Conservation (phyloP, 768 basidiomycete genomes). For the Suillus subalutaceus region DNA sequence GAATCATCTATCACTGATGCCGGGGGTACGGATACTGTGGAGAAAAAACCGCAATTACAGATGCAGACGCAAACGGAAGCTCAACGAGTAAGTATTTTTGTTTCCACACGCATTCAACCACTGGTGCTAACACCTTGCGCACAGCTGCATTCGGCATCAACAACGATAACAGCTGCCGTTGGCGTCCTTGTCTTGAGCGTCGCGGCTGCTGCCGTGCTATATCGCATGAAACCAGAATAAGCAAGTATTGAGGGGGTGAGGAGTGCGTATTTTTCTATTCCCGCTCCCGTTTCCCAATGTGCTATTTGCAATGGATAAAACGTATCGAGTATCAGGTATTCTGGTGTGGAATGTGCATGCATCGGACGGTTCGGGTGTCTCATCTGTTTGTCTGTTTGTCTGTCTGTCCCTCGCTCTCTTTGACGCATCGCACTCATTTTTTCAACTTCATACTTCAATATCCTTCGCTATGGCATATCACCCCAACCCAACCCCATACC, state of each 20-base stretch:
- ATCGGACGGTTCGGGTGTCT: constrained; percentile 7
- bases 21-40: constrained; percentile 3
- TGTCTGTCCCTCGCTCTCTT: constrained; percentile 2
- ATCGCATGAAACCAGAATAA: constrained; percentile 60
- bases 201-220: constrained; percentile 73
- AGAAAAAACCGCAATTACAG: background rate
- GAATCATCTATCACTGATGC: constrained; percentile 34
- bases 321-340: background rate
- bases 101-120: constrained; percentile 8
- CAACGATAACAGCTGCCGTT: constrained; percentile 50
- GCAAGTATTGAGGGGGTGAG: constrained; percentile 8
- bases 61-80: constrained; percentile 15
- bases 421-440: constrained; percentile 4
- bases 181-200: constrained; percentile 68
- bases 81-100: constrained; percentile 33
- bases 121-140: constrained; percentile 23
- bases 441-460: background rate
- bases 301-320: constrained; percentile 11
- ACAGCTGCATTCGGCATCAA: constrained; percentile 27
- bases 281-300: background rate
- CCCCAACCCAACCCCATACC: constrained; percentile 1
- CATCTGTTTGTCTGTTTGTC: background rate
- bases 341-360: constrained; percentile 6
- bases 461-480: constrained; percentile 7
- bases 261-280: constrained; percentile 5